Conservation (phyloP, 1,284 basidiomycete species). For the Sporisorium exsertum region DNA sequence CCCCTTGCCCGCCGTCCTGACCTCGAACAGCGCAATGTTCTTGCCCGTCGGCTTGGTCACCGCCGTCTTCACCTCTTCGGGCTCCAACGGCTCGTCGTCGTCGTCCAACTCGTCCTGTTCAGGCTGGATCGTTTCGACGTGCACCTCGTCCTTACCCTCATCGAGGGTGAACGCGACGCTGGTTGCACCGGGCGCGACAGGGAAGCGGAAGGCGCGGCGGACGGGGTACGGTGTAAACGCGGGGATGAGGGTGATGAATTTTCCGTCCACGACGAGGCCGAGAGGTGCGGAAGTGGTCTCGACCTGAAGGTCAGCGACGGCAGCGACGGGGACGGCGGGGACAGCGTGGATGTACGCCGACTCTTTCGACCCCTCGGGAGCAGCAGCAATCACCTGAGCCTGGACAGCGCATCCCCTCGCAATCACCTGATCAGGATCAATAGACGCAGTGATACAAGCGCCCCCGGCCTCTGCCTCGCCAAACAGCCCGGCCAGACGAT, state of each 20-base stretch:
- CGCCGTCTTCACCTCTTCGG: slow-evolving; percentile 60
- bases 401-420: slow-evolving; percentile 90
- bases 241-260: slow-evolving; percentile 69
- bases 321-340: slow-evolving; percentile 68
- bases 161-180: slow-evolving; percentile 80
- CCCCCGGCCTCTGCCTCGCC: slow-evolving; percentile 76
- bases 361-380: slow-evolving; percentile 54
- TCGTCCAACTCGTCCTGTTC: slow-evolving; percentile 71
- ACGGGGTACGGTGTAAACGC: slow-evolving; percentile 77
- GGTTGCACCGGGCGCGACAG: slow-evolving; percentile 43
- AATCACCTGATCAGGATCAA: slow-evolving; percentile 89
- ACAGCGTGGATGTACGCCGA: slow-evolving; percentile 51
- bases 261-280: slow-evolving; percentile 80
- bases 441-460: slow-evolving; percentile 73
- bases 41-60: slow-evolving; percentile 46
- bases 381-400: slow-evolving; percentile 72
- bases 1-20: slow-evolving; percentile 41
- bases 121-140: slow-evolving; percentile 73
- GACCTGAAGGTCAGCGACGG: slow-evolving; percentile 65
- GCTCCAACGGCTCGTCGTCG: slow-evolving; percentile 68
- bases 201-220: slow-evolving; percentile 77
- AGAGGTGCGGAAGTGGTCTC: slow-evolving; percentile 73
- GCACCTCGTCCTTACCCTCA: slow-evolving; percentile 85
- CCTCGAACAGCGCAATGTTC: slow-evolving; percentile 45
- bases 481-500: slow-evolving; percentile 79